phyloP scores from a whole-genome alignment of 108 stramenopile genomes.

The Pseudonitzschia delicatissima region DNA sequence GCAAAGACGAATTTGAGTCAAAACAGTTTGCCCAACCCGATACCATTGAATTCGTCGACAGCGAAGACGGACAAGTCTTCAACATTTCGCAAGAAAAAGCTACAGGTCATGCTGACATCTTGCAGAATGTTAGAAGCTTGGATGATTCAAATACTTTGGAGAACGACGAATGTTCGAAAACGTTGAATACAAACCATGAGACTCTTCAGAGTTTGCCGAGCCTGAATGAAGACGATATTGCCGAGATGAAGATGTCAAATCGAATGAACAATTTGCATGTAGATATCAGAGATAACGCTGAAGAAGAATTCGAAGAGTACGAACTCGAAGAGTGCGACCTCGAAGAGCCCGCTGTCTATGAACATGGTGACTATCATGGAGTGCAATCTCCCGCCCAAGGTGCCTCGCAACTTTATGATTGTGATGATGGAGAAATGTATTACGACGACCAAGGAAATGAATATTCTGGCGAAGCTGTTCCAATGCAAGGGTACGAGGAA shows the following conservation, averaged over 20 bases:
- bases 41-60: conserved; percentile 12
- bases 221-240: background rate
- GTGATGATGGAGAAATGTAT: background rate
- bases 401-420: background rate
- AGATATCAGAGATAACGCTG: background rate
- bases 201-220: background rate
- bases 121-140: conserved; percentile 13
- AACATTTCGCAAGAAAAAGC: background rate
- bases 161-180: conserved; percentile 11
- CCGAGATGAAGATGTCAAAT: background rate
- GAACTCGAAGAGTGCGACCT: background rate
- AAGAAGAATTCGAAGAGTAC: conserved; percentile 1
- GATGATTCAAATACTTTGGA: background rate
- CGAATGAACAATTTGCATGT: background rate
- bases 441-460: background rate
- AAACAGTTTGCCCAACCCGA: background rate
- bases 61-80: conserved; percentile 12
- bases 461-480: background rate
- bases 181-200: conserved; percentile 11
- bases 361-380: background rate
- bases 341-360: too few species aligned
- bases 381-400: background rate
- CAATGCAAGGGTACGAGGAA: background rate
- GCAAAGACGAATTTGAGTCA: background rate
- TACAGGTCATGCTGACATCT: background rate